phyloP scores from a whole-genome alignment of 2,329 filamentous ascomycete genomes.

The Aspergillus piperis region DNA sequence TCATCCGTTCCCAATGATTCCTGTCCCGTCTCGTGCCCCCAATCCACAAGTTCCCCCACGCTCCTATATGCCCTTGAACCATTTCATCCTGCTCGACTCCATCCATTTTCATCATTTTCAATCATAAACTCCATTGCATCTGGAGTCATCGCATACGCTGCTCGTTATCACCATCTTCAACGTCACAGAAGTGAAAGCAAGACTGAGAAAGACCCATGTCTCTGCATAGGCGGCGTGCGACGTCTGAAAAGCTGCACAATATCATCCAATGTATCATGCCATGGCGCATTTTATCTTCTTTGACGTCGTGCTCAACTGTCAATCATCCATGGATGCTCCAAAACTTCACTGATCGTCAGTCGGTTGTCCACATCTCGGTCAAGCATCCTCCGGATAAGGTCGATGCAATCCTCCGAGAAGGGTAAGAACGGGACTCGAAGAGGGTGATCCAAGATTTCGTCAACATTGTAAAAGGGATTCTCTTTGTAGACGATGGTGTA shows the following conservation, averaged over 20 bases:
- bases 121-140: conserved; percentile 16
- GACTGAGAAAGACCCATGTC: not conserved
- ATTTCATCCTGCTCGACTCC: conserved; percentile 10
- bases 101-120: conserved; percentile 14
- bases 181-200: conserved; percentile 2
- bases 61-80: not conserved
- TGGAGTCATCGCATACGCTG: conserved; percentile 13
- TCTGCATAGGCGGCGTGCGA: too few relatives aligned
- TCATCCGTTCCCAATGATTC: not conserved
- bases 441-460: conserved; percentile 98
- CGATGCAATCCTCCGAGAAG: conserved; percentile 80
- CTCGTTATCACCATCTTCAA: conserved; percentile 12
- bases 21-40: not conserved
- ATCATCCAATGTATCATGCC: not conserved
- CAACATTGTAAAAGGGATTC: conserved; percentile 97
- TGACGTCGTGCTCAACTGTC: conserved; percentile 21
- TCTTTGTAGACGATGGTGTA: conserved; percentile 99
- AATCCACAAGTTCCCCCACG: not conserved
- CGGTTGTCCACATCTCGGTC: conserved; percentile 82
- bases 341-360: conserved; percentile 82
- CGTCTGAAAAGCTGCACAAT: not conserved
- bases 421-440: conserved; percentile 74
- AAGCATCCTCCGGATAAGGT: conserved; percentile 88
- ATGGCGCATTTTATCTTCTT: not conserved
- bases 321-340: conserved; percentile 79